A percentile compares a stretch with the other conserved stretches of the same genome.
phyloP scores from a whole-genome alignment of 805 yeast species.

The Cyberlindnera sargentensis region DNA sequence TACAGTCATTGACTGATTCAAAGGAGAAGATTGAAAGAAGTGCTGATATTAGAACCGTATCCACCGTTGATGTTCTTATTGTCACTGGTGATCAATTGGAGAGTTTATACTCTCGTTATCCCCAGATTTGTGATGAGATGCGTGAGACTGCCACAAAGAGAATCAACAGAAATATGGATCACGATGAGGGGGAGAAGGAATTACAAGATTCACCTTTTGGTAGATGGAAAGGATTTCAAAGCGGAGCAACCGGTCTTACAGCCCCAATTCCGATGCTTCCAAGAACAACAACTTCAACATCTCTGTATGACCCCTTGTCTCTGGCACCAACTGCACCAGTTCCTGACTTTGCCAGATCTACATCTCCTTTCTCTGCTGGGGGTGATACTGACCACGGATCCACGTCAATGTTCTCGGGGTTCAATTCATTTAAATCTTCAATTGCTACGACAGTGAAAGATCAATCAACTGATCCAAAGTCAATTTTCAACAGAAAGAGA shows the following conservation, averaged over 20 bases:
- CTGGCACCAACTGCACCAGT: background rate
- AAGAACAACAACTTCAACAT: background rate
- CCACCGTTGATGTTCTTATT: constrained; percentile 53
- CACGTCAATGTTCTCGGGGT: background rate
- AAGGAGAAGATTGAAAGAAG: constrained; percentile 32
- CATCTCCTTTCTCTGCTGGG: constrained; percentile 4
- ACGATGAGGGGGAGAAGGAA: constrained; percentile 5
- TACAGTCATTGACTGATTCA: constrained; percentile 36
- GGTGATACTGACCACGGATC: background rate
- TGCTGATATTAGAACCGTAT: constrained; percentile 58
- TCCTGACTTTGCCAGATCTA: constrained; percentile 2
- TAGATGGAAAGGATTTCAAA: constrained; percentile 21
- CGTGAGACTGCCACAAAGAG: constrained; percentile 53
- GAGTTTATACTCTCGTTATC: constrained; percentile 49
- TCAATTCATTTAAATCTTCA: background rate
- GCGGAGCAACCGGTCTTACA: background rate
- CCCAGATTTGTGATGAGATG: constrained; percentile 53
- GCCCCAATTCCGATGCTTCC: background rate
- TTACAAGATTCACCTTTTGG: constrained; percentile 14
- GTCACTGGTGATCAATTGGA: constrained; percentile 50
- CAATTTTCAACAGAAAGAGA: constrained; percentile 7
- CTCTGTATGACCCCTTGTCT: background rate
- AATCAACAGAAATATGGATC: constrained; percentile 24
- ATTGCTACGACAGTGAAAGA: background rate
- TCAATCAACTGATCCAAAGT: constrained; percentile 2